Base-by-base conservation (phyloP, 441 rosid species). In the Corymbia calophylla region DNA sequence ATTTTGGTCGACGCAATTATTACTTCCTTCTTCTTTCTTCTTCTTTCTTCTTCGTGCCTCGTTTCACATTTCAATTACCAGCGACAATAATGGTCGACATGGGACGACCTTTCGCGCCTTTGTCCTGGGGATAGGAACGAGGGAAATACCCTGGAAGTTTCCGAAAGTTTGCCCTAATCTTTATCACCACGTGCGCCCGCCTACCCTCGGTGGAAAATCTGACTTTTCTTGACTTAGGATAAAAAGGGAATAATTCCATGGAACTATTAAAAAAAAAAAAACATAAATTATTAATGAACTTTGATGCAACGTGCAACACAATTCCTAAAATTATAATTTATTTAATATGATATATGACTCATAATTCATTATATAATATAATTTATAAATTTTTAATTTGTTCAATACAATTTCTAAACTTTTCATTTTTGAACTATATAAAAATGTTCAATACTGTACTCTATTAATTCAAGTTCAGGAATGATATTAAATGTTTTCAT, bases 301-400 rank as follows among this genome's bases (percentile, higher is more conserved):
- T 39, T 39, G 6, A 39, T 39, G 6, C 6, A 39, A 39, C 5
- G 44, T 39, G 44, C 44, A 39, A 39, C 44, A 39, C 44, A 39
- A 39, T 39, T 39, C 5, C 5, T 39, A 39, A 39, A 39, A 39
- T 39, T 39, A 39, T 39, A 39, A 39, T 39, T 39, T 39, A 39
- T 39, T 35, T 5, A 35, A 35, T 35, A 35, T 35, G 39, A 35
- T 35, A 35, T 35, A 35, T 35, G 39, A 35, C 39, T 5, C 4
- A 35, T 55, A 3, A 11, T 29, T 58, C 13, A 23, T 19, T 55
- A 1, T 8, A 1, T 21, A 55, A 55, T 8, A 58, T 1, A 58
- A 58, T 58, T 0, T 0, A 23, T 9, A 0, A 23, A 58, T 0
- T 58, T 23, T 58, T 23, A 23, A 56, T 56, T 56, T 56, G 0